Conservation (phyloP, 345 rosid species). For the Eucalyptus pumila region DNA sequence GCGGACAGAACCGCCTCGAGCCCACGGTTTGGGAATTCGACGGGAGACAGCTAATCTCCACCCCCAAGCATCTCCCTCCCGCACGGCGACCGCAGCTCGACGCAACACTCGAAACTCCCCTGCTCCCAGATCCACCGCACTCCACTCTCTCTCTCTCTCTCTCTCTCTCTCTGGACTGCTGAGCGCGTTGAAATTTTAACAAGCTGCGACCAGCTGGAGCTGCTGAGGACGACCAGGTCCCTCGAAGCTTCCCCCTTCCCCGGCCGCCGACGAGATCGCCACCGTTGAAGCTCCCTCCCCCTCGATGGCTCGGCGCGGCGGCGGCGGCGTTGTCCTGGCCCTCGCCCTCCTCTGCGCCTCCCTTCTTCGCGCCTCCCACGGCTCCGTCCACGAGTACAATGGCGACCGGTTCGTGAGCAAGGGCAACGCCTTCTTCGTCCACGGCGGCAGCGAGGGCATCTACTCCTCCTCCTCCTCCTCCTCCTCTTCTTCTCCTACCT, state of each 20-base stretch:
- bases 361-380: conserved; percentile 14
- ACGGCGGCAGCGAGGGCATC: conserved; percentile 95
- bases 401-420: conserved; percentile 57
- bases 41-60: not conserved
- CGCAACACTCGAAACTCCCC: not conserved
- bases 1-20: not conserved
- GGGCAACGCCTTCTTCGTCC: conserved; percentile 91
- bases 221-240: not conserved
- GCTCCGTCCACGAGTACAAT: conserved; percentile 81
- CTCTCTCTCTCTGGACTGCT: not conserved
- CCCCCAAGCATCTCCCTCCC: not conserved
- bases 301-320: not conserved
- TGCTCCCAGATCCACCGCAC: not conserved
- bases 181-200: not conserved
- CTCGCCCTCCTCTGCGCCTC: conserved; percentile 1
- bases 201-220: not conserved
- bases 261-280: not conserved
- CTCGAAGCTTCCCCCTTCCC: not conserved
- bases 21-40: not conserved
- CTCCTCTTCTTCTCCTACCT: conserved; percentile 4
- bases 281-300: not conserved
- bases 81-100: not conserved
- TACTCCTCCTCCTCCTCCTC: conserved; percentile 15
- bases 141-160: not conserved
- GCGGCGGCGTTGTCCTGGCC: not conserved